Conservation (phyloP, 2,329 filamentous ascomycete species). For the Ambrosiella cleistominuta region DNA sequence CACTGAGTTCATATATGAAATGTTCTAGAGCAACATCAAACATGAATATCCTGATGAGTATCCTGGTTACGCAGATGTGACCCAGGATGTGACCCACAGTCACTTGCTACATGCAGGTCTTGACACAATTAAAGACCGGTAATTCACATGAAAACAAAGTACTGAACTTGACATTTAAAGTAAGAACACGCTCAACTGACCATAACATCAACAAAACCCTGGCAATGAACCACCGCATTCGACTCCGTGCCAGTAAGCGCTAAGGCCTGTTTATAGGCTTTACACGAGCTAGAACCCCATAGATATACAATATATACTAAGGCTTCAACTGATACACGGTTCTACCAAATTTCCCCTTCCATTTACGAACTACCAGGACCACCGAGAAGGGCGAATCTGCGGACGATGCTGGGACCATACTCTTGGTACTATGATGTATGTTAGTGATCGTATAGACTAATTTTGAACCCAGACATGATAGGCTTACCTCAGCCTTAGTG, state of each 20-base stretch:
- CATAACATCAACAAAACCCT: slow-evolving; percentile 9
- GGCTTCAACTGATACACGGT: not conserved
- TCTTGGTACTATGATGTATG: slow-evolving; percentile 56
- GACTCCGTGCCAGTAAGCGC: not conserved
- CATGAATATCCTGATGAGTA: too few relatives aligned
- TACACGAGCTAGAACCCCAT: not conserved
- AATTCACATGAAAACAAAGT: slow-evolving; percentile 1
- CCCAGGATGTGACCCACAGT: too few relatives aligned
- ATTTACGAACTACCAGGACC: slow-evolving; percentile 68
- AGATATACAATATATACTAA: not conserved
- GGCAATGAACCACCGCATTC: not conserved
- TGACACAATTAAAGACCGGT: too few relatives aligned
- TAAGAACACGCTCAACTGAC: slow-evolving; percentile 10
- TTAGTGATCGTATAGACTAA: slow-evolving; percentile 14
- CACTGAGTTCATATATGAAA: too few relatives aligned
- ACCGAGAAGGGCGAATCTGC: slow-evolving; percentile 82
- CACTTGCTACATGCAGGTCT: too few relatives aligned
- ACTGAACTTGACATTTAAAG: slow-evolving; percentile 11
- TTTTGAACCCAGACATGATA: not conserved
- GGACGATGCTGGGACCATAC: slow-evolving; percentile 86
- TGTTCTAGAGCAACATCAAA: too few relatives aligned
- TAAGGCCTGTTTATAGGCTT: not conserved
- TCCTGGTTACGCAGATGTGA: too few relatives aligned
- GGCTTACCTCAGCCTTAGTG: slow-evolving; percentile 56
- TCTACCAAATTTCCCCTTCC: not conserved